Evolutionary conservation across 2,329 filamentous ascomycete species (phyloP), one percentile per base, ranked within the genome.

Genomic region (Metarhizium guizhouense): DNA sequence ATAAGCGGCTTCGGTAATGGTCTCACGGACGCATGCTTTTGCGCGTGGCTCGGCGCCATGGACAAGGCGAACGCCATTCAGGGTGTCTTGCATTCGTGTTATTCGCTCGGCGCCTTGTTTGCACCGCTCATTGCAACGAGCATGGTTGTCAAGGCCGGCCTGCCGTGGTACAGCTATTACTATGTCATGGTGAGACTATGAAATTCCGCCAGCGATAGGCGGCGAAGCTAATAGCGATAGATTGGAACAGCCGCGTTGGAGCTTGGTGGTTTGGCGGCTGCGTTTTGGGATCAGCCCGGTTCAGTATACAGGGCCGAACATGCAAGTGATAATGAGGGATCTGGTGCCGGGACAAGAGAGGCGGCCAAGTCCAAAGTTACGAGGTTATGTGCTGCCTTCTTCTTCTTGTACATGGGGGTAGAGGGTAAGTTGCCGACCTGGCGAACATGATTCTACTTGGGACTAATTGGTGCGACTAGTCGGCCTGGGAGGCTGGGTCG

Each of bases 401-500:
- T 91, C 50, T 80, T 90, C 34, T 78, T 81, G 3, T 92, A 91
- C 64, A 85, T 90, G 20, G 88, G 88, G 0, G 76, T 84, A 0
- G 88, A 92, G 70, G 84, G 71, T 72, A 57, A 40, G 60, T 54
- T 1, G 2, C 10, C 14, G 4, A n/a, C n/a, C n/a, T 25, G 3
- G 40, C 2, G 7, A 13, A 43, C 29, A 14, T 25, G 13, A 47
- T 32, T 40, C 36, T 40, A 11, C 10, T 11, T 7, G 4, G 36
- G 36, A n/a, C 32, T 49, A 10, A 32, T 14, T 2, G 6, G 36
- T 29, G 32, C 8, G 3, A 40, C 10, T 40, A 74, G 72, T 87
- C 52, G 84, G 83, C 0, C 76, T 90, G 1, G 86, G 87, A 25
- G 88, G 88, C 4, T 93, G 88, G 88, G 84, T 92, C 38, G 85